These are phyloP conservation scores for Cryphonectria carpinicola DNA, from an alignment of 2,329 filamentous ascomycete genomes.

Conservation along the genomic window DNA sequence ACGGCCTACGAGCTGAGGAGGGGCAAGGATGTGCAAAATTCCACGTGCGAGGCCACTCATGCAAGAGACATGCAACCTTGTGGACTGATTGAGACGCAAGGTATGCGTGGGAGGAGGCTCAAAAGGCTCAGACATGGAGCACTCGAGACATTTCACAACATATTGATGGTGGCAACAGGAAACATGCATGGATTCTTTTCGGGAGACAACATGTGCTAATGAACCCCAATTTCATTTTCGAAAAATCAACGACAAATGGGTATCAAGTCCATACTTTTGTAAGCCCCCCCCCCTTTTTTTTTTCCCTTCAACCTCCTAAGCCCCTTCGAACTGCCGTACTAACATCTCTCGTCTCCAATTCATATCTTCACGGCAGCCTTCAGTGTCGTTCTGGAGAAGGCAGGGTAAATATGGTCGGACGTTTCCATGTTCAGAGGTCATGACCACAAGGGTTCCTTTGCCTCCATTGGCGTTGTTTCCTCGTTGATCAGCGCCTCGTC, in stretches of 20 bases:
- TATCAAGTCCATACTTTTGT: slow-evolving; percentile 19
- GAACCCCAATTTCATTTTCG: not conserved
- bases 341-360: not conserved
- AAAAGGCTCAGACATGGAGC: not conserved
- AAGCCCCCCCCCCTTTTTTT: not conserved
- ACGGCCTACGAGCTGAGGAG: not conserved
- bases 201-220: not conserved
- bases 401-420: not conserved
- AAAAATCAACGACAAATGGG: slow-evolving; percentile 14
- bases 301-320: not conserved
- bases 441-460: slow-evolving; percentile 25
- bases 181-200: not conserved
- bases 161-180: not conserved
- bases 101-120: not conserved
- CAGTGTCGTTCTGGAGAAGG: not conserved
- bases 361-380: not conserved
- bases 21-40: not conserved
- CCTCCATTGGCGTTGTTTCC: slow-evolving; percentile 28
- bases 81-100: not conserved
- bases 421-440: slow-evolving; percentile 1
- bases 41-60: not conserved
- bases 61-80: not conserved
- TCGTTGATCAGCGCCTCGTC: slow-evolving; percentile 28
- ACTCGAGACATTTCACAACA: not conserved
- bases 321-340: not conserved